Conservation (phyloP, 2,329 filamentous ascomycete genomes). For the Pseudogymnoascus sp. region DNA sequence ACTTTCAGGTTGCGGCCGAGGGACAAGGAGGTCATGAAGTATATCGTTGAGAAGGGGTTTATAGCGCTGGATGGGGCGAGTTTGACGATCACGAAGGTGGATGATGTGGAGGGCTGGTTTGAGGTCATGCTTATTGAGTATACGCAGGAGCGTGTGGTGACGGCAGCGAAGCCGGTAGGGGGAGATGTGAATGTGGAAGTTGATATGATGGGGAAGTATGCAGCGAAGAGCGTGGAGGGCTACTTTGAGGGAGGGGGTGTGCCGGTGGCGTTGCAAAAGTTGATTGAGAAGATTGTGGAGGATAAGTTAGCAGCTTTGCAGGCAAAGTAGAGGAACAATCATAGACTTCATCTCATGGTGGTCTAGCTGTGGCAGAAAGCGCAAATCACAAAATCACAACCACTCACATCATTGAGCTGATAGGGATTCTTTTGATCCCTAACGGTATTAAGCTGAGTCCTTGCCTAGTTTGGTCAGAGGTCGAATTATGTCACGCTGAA, state of each 20-base stretch:
- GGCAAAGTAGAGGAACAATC: neutral
- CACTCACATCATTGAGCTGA: neutral
- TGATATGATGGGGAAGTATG: conserved; percentile 60
- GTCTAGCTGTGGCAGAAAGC: neutral
- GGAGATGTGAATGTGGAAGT: conserved; percentile 32
- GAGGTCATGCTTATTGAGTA: conserved; percentile 98
- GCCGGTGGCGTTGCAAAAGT: conserved; percentile 55
- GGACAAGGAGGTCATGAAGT: conserved; percentile 62
- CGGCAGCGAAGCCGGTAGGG: conserved; percentile 27
- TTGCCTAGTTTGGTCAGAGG: neutral
- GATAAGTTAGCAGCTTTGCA: conserved; percentile 45
- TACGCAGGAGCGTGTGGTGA: conserved; percentile 81
- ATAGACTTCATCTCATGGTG: neutral
- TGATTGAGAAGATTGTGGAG: conserved; percentile 67
- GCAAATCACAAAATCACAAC: neutral
- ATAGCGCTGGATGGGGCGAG: conserved; percentile 91
- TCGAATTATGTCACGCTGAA: neutral
- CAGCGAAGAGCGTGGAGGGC: conserved; percentile 79
- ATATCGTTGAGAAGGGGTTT: conserved; percentile 94
- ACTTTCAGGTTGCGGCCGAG: conserved; percentile 75
- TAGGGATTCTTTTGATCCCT: neutral
- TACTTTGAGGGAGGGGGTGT: conserved; percentile 57
- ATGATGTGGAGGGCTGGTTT: conserved; percentile 73
- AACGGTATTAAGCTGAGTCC: neutral
- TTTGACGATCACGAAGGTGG: conserved; percentile 79